These are phyloP conservation scores for Phaeophleospora eucalypticola DNA, from an alignment of 2,329 filamentous ascomycete genomes.

Conservation along the genomic window DNA sequence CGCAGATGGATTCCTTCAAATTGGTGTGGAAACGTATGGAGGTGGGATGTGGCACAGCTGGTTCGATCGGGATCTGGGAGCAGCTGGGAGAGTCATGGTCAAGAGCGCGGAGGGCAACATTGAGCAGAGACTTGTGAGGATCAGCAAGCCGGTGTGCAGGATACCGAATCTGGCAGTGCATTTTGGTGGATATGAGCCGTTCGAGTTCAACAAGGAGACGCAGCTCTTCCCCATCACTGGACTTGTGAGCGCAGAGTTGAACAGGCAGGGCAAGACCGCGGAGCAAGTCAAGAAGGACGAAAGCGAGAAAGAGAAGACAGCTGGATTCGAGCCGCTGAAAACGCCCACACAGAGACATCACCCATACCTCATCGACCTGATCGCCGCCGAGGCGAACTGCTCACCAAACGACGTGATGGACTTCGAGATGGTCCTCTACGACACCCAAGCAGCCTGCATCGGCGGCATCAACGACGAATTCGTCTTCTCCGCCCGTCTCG, in stretches of 20 bases:
- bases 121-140: constrained; percentile 79
- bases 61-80: constrained; percentile 92
- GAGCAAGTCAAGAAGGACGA: constrained; percentile 46
- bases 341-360: constrained; percentile 80
- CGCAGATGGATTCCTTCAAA: constrained; percentile 81
- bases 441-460: constrained; percentile 84
- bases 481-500: constrained; percentile 90
- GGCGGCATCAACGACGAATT: constrained; percentile 91
- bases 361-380: constrained; percentile 76
- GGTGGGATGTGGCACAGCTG: constrained; percentile 96
- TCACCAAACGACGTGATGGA: constrained; percentile 71
- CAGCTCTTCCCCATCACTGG: constrained; percentile 93
- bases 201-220: constrained; percentile 94
- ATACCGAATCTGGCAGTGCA: constrained; percentile 95
- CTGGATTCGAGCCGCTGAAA: constrained; percentile 68
- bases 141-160: constrained; percentile 83
- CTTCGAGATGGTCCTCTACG: constrained; percentile 95
- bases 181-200: constrained; percentile 78
- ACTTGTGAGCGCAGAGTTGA: constrained; percentile 80
- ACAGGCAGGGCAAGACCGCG: constrained; percentile 59
- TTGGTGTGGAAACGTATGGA: constrained; percentile 94
- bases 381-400: constrained; percentile 74
- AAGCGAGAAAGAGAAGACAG: constrained; percentile 35
- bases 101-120: constrained; percentile 66
- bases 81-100: constrained; percentile 85